A percentile compares a stretch with the other conserved stretches of the same genome.
Conservation (phyloP, 176 grass and related monocot genomes). For the Secale cereale region DNA sequence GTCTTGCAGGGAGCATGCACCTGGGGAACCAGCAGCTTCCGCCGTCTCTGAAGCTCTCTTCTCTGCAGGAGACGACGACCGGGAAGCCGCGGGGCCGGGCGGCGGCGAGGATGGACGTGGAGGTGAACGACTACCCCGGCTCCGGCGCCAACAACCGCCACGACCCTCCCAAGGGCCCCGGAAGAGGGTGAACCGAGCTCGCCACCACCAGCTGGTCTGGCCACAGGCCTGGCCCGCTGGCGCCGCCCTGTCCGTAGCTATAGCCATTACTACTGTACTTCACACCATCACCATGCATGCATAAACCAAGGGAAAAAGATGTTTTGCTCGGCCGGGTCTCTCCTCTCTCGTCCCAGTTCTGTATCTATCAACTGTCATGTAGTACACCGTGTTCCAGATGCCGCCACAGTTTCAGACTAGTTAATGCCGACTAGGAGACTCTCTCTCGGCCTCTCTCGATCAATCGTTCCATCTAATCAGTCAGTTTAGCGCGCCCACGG, state of each 20-base stretch:
- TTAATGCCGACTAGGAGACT: neutral
- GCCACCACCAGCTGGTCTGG: no score
- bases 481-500: neutral
- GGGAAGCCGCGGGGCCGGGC: neutral
- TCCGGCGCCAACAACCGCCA: conserved; percentile 34
- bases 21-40: conserved; percentile 1
- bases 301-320: neutral
- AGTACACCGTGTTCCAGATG: neutral
- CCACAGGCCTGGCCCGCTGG: no score
- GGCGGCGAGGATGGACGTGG: conserved; percentile 32
- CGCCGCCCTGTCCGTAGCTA: neutral
- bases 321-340: neutral
- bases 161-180: conserved; percentile 36
- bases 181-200: conserved; percentile 23
- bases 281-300: neutral
- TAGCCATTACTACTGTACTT: neutral
- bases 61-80: neutral
- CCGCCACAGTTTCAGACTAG: neutral
- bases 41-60: neutral
- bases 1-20: conserved; percentile 20
- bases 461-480: neutral
- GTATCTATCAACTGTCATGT: neutral
- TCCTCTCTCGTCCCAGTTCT: neutral
- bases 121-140: conserved; percentile 50
- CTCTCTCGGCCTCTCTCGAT: neutral